Conservation (phyloP, 805 yeast species). For the Myxozyma monticola region DNA sequence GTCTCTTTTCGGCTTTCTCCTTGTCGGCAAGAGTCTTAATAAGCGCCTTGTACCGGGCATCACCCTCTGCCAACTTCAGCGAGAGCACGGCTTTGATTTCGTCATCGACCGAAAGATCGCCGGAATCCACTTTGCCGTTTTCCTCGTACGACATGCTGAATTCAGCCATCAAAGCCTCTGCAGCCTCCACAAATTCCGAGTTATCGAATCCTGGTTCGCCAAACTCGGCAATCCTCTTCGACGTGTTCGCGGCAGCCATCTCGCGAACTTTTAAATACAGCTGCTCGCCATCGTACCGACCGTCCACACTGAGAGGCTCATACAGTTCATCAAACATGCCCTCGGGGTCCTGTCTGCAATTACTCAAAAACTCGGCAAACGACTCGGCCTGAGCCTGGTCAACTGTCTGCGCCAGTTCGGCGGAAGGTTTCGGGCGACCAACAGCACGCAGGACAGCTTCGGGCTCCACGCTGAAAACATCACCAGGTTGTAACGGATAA, state of each 20-base stretch:
- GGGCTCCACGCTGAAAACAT: constrained; percentile 80
- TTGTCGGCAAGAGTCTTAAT: background rate
- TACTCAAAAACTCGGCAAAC: constrained; percentile 73
- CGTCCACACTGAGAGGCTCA: constrained; percentile 28
- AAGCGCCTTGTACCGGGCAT: background rate
- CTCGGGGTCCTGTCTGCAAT: constrained; percentile 58
- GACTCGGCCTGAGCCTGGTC: constrained; percentile 70
- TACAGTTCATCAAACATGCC: constrained; percentile 49
- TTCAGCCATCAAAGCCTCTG: background rate
- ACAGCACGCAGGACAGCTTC: constrained; percentile 80
- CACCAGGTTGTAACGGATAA: constrained; percentile 66
- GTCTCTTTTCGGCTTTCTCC: background rate
- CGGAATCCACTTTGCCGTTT: background rate
- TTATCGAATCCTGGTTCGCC: constrained; percentile 17
- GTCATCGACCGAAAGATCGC: background rate
- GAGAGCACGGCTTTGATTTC: background rate
- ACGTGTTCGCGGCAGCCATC: constrained; percentile 1
- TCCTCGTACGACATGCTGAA: background rate
- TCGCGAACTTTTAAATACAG: constrained; percentile 12
- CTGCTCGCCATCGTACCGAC: constrained; percentile 11
- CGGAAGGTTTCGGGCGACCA: constrained; percentile 80
- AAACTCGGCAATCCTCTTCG: constrained; percentile 8
- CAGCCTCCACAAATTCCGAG: background rate
- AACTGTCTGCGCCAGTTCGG: constrained; percentile 62
- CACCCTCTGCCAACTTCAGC: background rate